Evolutionary conservation across 345 rosid genomes (phyloP), one percentile per base, ranked within the genome.

Genomic region (Citrus medica): DNA sequence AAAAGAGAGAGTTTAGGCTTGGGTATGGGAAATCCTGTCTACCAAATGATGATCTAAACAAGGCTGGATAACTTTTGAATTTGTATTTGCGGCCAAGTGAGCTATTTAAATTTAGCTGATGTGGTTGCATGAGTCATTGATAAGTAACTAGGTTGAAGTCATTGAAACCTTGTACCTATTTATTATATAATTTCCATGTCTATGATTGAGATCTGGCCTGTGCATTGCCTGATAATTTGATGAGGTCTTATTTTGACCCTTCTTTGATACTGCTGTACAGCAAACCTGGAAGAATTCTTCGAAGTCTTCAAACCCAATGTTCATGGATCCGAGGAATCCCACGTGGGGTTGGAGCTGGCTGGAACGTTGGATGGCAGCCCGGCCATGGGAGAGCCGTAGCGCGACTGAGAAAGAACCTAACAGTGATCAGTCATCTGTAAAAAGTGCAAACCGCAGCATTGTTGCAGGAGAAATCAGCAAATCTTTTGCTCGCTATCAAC

Each of bases 301-400:
- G 6, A 89, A 83, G 82, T 75, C 88, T 58, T 87, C 80, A 67
- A 89, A 85, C 68, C 92, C 90, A 12, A 84, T 90, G 89, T 94
- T 94, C 87, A 90, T 89, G 92, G 96, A 88, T 86, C 92, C 91
- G 3, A 89, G 85, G 85, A 92, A 93, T 81, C 98, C 95, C 14
- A 76, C 91, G 17, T 96, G 99, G 99, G 98, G 99, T 71, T 96
- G 99, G 98, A 92, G 98, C 84, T 94, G 98, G 98, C 84, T 96
- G 84, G 99, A 94, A 78, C 83, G 98, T 79, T 92, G 98, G 99
- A 96, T 94, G 95, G 94, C 98, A 78, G 90, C 96, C 46, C 87
- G 91, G 75, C 98, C 98, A 74, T 82, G 94, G 87, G 98, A 94
- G 69, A 83, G 79, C 78, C 81, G 72, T 25, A 74, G 81, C 76